Evolutionary conservation across 2,329 filamentous ascomycete species (phyloP).

Genomic region (Aspergillus neotritici): DNA sequence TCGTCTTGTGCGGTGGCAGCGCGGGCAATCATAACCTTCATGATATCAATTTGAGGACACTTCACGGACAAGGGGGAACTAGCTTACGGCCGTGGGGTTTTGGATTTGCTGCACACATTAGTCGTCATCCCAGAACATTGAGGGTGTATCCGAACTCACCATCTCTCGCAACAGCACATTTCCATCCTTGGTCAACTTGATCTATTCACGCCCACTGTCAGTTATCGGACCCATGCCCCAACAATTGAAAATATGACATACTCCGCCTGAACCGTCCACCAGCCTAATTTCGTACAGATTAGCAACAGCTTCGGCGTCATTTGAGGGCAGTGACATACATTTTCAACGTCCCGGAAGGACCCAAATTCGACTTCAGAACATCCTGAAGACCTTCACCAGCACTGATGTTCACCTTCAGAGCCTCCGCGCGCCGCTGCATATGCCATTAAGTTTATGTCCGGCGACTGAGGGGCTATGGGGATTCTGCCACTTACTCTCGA

Average conservation of each 20-base stretch:
- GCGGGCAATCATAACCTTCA: constrained; percentile 61
- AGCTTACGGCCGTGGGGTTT: constrained; percentile 83
- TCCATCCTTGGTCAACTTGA: constrained; percentile 98
- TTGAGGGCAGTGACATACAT: constrained; percentile 55
- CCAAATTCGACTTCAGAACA: constrained; percentile 95
- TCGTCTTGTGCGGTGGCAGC: constrained; percentile 97
- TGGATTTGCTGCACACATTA: constrained; percentile 69
- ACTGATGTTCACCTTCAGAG: constrained; percentile 91
- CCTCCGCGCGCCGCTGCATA: constrained; percentile 84
- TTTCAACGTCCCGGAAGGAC: constrained; percentile 90
- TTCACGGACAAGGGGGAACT: constrained; percentile 6
- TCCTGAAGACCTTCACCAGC: constrained; percentile 88
- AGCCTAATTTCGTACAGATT: constrained; percentile 43
- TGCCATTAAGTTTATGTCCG: constrained; percentile 39
- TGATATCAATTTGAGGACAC: constrained; percentile 17
- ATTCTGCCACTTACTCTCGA: constrained; percentile 64
- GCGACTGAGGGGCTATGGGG: constrained; percentile 26
- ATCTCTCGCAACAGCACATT: constrained; percentile 72
- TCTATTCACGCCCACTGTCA: constrained; percentile 49
- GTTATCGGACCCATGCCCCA: constrained; percentile 3
- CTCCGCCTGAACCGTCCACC: constrained; percentile 57
- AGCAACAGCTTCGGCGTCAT: constrained; percentile 2
- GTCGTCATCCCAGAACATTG: constrained; percentile 10
- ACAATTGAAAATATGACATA: constrained; percentile 31
- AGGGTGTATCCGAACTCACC: constrained; percentile 36